These are phyloP conservation scores for Nidula microcarpa DNA, from an alignment of 768 basidiomycete species.

Conservation along the genomic window DNA sequence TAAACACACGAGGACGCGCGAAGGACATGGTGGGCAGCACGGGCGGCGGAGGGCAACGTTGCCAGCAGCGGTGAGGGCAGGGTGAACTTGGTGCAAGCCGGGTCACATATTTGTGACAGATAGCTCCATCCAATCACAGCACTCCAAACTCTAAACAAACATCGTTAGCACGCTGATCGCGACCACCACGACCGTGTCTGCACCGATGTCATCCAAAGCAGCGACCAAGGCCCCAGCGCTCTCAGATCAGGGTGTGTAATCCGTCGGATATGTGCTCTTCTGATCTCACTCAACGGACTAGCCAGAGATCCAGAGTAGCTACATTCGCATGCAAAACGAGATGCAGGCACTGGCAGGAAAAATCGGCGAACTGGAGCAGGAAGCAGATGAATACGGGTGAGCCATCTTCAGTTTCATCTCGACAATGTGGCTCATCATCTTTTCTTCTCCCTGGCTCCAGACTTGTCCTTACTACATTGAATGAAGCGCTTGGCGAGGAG, in stretches of 20 bases:
- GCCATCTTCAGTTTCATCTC: constrained; percentile 23
- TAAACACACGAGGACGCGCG: constrained; percentile 43
- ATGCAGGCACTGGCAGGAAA: constrained; percentile 89
- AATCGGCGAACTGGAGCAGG: constrained; percentile 94
- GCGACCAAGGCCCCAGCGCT: constrained; percentile 57
- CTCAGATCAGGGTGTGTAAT: constrained; percentile 68
- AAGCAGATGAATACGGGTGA: constrained; percentile 93
- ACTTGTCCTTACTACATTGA: constrained; percentile 83
- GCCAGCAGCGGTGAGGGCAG: constrained; percentile 36
- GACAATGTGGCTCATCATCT: too few species aligned
- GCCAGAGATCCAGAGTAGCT: constrained; percentile 84
- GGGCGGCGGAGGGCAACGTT: too few species aligned
- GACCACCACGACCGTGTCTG: constrained; percentile 9
- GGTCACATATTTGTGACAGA: constrained; percentile 19
- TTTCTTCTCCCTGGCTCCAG: constrained; percentile 49
- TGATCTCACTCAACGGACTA: constrained; percentile 37
- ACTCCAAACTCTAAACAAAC: constrained; percentile 23
- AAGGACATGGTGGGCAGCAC: constrained; percentile 51
- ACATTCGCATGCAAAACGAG: constrained; percentile 81
- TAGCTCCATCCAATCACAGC: constrained; percentile 43
- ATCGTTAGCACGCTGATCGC: constrained; percentile 1
- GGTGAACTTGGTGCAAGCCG: constrained; percentile 18
- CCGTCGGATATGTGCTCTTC: constrained; percentile 2
- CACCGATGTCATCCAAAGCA: constrained; percentile 45
- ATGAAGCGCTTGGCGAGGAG: constrained; percentile 77